Base-by-base conservation (phyloP, 73 alveolate genomes). In the Loxodes magnus region DNA sequence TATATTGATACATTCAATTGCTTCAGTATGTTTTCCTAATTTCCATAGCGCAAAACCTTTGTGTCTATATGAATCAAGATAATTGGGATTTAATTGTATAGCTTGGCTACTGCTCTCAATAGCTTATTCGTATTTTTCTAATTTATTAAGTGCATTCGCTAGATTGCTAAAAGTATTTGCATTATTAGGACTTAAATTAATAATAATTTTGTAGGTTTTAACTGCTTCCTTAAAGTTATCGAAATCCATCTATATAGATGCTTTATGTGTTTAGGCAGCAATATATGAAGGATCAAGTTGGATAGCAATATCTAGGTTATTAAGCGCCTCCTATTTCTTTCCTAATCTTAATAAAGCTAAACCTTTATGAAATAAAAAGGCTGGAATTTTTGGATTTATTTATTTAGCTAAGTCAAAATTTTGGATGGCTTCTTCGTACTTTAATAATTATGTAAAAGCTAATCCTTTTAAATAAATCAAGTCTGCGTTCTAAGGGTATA, bases 81-180 rank as follows among this genome's bases (percentile, higher is more conserved):
- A 5, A 1, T 39, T 39, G 15, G 53, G 29, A 16, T 39, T 16
- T 31, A 39, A 10, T 31, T 39, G 15, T 1, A 39, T 39, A 31
- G 53, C 53, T 31, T 16, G 20, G 53, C 23, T 16, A 14, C 23
- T 9, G 53, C 23, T 31, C 53, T 39, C 53, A 3, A 39, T 39
- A 31, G 53, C 53, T 15, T 16, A 28, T 31, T 39, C 2, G 35
- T 4, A 39, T 3, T 39, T 4, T n/a, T 31, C 53, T 14, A 39
- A 16, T 2, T 12, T n/a, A n/a, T n/a, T n/a, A n/a, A n/a, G n/a
- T n/a, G n/a, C n/a, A n/a, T n/a, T n/a, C n/a, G n/a, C n/a, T n/a
- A n/a, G n/a, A n/a, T n/a, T n/a, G n/a, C n/a, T n/a, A n/a, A n/a
- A n/a, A n/a, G n/a, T n/a, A n/a, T n/a, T n/a, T n/a, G n/a, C 41